phyloP scores from a whole-genome alignment of 768 basidiomycete species.

The Candolleomyces eurysporus region DNA sequence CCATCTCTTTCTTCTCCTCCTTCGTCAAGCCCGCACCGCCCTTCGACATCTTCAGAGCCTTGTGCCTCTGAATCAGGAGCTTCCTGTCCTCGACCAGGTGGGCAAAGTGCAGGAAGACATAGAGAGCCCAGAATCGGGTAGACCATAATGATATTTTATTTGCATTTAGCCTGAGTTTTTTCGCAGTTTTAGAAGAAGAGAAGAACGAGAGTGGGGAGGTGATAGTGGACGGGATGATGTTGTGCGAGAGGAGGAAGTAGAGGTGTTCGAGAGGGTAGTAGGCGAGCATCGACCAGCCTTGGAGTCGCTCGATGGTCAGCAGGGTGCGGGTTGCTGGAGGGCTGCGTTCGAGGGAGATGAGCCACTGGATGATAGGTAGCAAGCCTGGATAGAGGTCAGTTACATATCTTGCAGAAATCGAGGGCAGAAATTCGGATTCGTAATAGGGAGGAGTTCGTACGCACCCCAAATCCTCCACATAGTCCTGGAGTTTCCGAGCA shows the following conservation, averaged over 20 bases:
- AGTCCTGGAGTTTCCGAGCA: conserved; percentile 67
- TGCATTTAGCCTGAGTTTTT: conserved; percentile 43
- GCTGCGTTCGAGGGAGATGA: conserved; percentile 69
- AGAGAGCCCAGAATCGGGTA: conserved; percentile 77
- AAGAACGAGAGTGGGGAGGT: conserved; percentile 43
- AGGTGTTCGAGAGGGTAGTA: conserved; percentile 82
- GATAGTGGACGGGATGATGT: conserved; percentile 57
- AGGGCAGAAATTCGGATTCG: not conserved
- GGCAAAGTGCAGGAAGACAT: conserved; percentile 72
- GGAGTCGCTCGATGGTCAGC: conserved; percentile 75
- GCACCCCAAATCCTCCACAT: conserved; percentile 81
- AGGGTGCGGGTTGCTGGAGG: conserved; percentile 69
- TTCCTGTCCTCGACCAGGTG: conserved; percentile 70
- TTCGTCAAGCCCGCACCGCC: conserved; percentile 38
- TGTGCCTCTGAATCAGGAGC: conserved; percentile 54
- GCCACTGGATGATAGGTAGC: conserved; percentile 79
- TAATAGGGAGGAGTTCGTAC: conserved; percentile 17
- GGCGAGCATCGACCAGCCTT: conserved; percentile 75
- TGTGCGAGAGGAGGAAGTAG: conserved; percentile 61
- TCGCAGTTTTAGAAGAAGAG: conserved; percentile 31
- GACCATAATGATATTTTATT: conserved; percentile 64
- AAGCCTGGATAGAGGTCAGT: conserved; percentile 45
- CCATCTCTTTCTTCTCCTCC: conserved; percentile 55
- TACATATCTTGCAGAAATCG: not conserved
- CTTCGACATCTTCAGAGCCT: conserved; percentile 55